These are phyloP conservation scores for Crithidia sp. DNA, from an alignment of 208 protist species.

Conservation along the genomic window DNA sequence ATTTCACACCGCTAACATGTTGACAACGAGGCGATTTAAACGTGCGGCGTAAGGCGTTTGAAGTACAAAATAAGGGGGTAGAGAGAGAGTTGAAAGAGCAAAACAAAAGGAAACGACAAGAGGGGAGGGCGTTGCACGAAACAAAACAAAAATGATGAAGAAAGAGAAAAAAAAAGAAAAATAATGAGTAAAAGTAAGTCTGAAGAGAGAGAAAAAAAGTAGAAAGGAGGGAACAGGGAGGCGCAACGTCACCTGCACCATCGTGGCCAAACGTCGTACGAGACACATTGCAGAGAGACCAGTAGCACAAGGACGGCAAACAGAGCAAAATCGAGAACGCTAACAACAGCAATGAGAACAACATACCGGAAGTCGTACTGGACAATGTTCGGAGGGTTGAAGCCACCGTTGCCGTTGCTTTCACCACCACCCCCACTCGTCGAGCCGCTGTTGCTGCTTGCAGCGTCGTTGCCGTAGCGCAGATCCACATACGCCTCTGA, in stretches of 20 bases:
- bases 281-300: constrained; percentile 1
- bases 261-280: constrained; percentile 16
- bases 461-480: constrained; percentile 12
- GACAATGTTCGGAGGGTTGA: not conserved
- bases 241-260: not conserved
- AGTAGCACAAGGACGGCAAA: not conserved
- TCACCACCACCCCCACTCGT: not conserved
- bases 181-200: not conserved
- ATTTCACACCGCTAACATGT: no score
- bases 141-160: not conserved
- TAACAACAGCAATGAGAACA: constrained; percentile 17
- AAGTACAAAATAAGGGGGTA: no score
- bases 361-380: constrained; percentile 18
- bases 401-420: not conserved
- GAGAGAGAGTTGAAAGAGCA: no score
- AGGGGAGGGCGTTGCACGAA: not conserved
- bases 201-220: not conserved
- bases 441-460: not conserved
- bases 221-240: not conserved
- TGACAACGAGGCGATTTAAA: no score
- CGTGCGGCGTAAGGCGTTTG: no score
- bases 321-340: constrained; percentile 1
- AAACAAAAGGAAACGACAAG: not conserved
- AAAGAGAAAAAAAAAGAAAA: constrained; percentile 4
- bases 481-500: constrained; percentile 2